Evolutionary conservation across 1,139 yeast species (phyloP), one percentile per base, ranked within the genome.

Genomic region (Arxiozyma telluris): DNA sequence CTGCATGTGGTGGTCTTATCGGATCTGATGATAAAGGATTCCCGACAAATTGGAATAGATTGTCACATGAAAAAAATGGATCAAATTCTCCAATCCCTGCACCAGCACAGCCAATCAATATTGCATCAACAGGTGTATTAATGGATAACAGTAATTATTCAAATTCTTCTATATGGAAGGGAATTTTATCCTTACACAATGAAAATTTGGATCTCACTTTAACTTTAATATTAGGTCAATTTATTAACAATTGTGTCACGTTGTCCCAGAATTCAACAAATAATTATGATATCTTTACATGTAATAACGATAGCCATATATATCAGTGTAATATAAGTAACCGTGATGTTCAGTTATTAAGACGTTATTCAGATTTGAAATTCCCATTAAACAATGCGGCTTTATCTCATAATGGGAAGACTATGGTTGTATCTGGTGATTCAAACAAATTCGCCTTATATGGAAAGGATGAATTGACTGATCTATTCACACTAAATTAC

Each of bases 231-330:
- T 70, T 89, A 47, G 96, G 97, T 0, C 87, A 85, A 50, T 81
- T 83, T 73, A 88, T 90, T 62, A 89, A 89, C 69, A 90, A 90
- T 69, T 82, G 88, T 50, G 94, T 89, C n/a, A 73, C 84, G 1
- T 53, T 70, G 7, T 67, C 76, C 11, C 57, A 69, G 69, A 53
- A 63, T 61, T 51, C 66, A 3, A 58, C 58, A 4, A 59, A 59
- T 39, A 63, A 63, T 49, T 82, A 77, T 64, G 74, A 76, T 52
- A 78, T 90, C 1, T 80, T 80, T 59, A 81, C 87, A 18, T 89
- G 96, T 70, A 90, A 89, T 67, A 90, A 90, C 66, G 97, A 90
- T 67, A 79, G 82, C 50, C 74, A 79, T 55, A 71, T 90, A 53
- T 89, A 90, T 67, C 74, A 79, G 55, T 76, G 87, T 54, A 85